Evolutionary conservation across 257 asterid genomes (phyloP), one percentile per base, ranked within the genome.

Genomic region (Avicennia marina): DNA sequence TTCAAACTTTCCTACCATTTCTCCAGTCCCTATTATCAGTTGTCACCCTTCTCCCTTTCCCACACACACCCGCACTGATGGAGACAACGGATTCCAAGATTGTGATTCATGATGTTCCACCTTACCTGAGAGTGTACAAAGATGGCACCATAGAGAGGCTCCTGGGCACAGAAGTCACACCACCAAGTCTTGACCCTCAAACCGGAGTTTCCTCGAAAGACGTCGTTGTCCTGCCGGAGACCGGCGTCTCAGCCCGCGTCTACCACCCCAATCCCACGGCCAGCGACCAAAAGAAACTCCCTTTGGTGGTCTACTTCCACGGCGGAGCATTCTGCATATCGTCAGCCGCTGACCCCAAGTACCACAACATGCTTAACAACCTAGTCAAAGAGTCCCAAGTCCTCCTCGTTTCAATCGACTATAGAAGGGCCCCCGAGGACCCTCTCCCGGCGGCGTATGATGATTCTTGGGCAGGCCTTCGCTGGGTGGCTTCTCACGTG

Each of bases 261-360:
- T 87, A 84, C 74, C 76, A 64, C 26, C 91, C 94, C 0, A 39
- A 32, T 27, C 48, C 8, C 63, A 0, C 8, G 29, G 21, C 31
- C 49, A 8, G 24, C 58, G 9, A 6, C 42, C 59, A 7, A 2
- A 50, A 56, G 7, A 83, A 67, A 42, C 80, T 81, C 36, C 95
- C 95, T 1, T n/a, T 87, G 1, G 83, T 83, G 0, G 39, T 87
- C 51, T 87, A 83, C 66, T 87, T 79, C 62, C 95, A 87, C 63
- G 95, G 95, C 34, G 95, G 95, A 31, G 95, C 90, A 7, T 87
- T 81, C 63, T 56, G 75, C 60, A 72, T 86, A 25, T 72, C 90
- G 0, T 77, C 94, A 1, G 7, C 72, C 24, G 72, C 65, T 20
- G 90, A 81, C 15, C 90, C 94, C 44, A 16, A 44, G 43, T 87